Percentiles rank a stretch among this genome's conserved stretches.
These are phyloP conservation scores for Candida awuae DNA, from an alignment of 805 yeast species.

Conservation along the genomic window DNA sequence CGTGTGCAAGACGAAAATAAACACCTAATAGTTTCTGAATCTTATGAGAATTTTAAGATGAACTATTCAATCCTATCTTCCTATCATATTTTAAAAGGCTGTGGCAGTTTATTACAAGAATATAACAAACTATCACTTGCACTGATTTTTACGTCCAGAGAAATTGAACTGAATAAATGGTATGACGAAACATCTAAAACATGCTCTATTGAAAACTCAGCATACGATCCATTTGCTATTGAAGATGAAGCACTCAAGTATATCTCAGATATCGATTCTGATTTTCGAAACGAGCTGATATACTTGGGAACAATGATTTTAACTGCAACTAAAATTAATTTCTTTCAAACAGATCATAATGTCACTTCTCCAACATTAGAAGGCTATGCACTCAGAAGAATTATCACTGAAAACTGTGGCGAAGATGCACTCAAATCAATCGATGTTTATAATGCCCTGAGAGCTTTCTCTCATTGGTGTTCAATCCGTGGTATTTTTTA, in stretches of 20 bases:
- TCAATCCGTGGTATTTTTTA: constrained; percentile 40
- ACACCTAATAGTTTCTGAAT: constrained; percentile 35
- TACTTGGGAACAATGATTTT: constrained; percentile 35
- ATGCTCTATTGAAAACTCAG: constrained; percentile 29
- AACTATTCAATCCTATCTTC: constrained; percentile 36
- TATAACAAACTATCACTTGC: constrained; percentile 38
- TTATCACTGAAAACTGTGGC: constrained; percentile 35
- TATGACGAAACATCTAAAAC: constrained; percentile 37
- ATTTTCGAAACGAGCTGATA: constrained; percentile 28
- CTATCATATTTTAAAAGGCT: constrained; percentile 33
- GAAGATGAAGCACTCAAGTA: constrained; percentile 31
- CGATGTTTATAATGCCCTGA: constrained; percentile 39
- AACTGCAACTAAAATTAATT: constrained; percentile 41
- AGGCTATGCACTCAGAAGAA: constrained; percentile 35
- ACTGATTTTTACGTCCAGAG: constrained; percentile 42
- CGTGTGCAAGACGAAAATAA: constrained; percentile 42
- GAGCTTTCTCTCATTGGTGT: constrained; percentile 50
- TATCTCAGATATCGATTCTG: constrained; percentile 21
- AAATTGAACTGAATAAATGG: constrained; percentile 43
- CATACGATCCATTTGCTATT: constrained; percentile 25
- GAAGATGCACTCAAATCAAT: constrained; percentile 29
- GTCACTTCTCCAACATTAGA: constrained; percentile 40
- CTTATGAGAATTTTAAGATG: constrained; percentile 18
- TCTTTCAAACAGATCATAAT: constrained; percentile 50
- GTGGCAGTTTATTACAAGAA: constrained; percentile 31